Base-by-base conservation (phyloP, 2,329 filamentous ascomycete species). In the Simplicillium sp. region DNA sequence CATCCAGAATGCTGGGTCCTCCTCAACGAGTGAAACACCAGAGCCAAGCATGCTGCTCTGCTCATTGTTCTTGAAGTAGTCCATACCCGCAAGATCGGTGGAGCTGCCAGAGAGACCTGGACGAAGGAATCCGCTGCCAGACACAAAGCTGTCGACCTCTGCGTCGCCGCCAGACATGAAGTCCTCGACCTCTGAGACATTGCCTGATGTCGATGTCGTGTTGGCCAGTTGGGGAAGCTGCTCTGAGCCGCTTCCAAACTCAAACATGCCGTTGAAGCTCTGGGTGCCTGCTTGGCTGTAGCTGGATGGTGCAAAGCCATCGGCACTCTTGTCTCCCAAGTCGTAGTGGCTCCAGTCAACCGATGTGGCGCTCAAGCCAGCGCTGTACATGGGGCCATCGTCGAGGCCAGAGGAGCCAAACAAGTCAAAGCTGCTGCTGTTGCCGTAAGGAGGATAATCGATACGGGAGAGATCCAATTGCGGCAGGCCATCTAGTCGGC, bases 131-230 rank as follows among this genome's bases (percentile, higher is more conserved):
- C 54, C 54, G 44, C 66, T 70, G 40, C 69, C 59, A 15, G 65
- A 61, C 43, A 65, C 69, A 38, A 68, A 66, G 42, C 70, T 52
- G 18, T 66, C 62, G 46, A 71, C 71, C 37, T 69, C 65, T 45
- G 72, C 71, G 29, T 63, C 62, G 46, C 67, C 63, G 47, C 67
- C 62, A 38, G 61, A 63, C 38, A 70, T 59, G 44, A 73, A 70
- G 48, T 82, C 79, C 46, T 82, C 80, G 5, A 77, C 76, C 54
- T 82, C 78, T 9, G 78, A 82, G 8, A 82, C 77, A 45, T 83
- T 78, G 29, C 79, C 79, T 11, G 79, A 83, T 8, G 76, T 81
- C 9, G 76, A 77, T 1, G 73, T 75, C 38, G 67, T 68, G 53
- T 74, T 66, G 46, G 75, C 72, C 51, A 81, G 56, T 37, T 71